Base-by-base conservation (phyloP, 1,139 yeast genomes). In the Blastobotrys buckinghamii region DNA sequence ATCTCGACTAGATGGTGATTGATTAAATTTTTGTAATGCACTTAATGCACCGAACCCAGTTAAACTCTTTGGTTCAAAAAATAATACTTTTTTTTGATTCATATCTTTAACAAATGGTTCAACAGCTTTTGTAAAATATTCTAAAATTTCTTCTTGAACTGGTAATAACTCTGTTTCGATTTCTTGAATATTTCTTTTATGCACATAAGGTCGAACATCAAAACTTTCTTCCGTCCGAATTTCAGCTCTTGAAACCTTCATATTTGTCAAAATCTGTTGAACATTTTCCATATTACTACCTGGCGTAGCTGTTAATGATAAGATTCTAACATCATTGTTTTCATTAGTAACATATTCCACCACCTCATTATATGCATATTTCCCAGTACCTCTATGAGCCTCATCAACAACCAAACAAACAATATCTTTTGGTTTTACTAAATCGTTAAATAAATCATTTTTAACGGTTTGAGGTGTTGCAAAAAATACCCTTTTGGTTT, bases 381-480 rank as follows among this genome's bases (percentile, higher is more conserved):
- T 84, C 0, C 97, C 96, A 44, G 84, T 82, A 0, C 97, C 88
- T 45, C 96, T 72, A 66, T 94, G 99, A 0, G 98, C 98, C 70
- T 94, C 99, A 68, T 94, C 99, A 35, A 94, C 75, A 1, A 94
- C 92, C 44, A 94, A 60, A 50, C 95, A 77, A 0, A 79, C 84
- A 12, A 94, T 72, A 29, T 78, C 74, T 56, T 79, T 82, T 0
- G 97, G 96, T 59, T 87, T 79, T 24, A 90, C 69, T 1, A 79
- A 69, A 0, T 97, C 97, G 34, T 79, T 70, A 36, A 78, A 74
- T 51, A 94, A 70, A 65, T 94, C 99, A 65, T 89, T 88, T 55
- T 87, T 96, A 1, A 92, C 92, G 10, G 92, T 95, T 61, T 94
- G 98, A 0, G 99, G 98, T 0, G 99, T 94, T 1, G 97, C 81